A percentile compares a stretch with the other conserved stretches of the same genome.
Conservation (phyloP, 495 filamentous ascomycete genomes). For the Neurospora sp. region DNA sequence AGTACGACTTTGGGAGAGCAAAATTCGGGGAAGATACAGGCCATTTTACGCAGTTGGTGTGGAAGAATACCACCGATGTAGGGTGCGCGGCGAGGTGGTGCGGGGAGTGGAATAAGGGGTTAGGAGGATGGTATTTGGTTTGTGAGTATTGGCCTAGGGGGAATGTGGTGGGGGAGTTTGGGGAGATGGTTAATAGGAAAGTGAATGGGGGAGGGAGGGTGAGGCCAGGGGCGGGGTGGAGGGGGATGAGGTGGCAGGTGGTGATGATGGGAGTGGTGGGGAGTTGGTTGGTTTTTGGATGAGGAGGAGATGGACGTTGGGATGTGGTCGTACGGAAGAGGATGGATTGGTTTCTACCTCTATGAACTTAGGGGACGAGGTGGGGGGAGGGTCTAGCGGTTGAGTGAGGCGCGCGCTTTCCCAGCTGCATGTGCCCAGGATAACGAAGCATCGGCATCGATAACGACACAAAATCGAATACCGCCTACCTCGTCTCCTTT, state of each 20-base stretch:
- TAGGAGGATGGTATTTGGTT: constrained; percentile 58
- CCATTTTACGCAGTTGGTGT: constrained; percentile 80
- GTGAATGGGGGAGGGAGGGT: constrained; percentile 7
- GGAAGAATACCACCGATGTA: constrained; percentile 57
- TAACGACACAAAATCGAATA: not conserved
- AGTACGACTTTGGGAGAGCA: constrained; percentile 48
- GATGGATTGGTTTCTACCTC: not conserved
- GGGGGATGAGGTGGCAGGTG: not conserved
- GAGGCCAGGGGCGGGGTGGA: not conserved
- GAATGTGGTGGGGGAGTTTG: constrained; percentile 56
- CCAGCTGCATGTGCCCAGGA: not conserved
- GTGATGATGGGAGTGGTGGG: not conserved
- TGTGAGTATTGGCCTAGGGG: constrained; percentile 73
- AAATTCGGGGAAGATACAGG: constrained; percentile 58
- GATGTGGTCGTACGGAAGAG: not conserved
- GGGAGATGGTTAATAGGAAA: constrained; percentile 35
- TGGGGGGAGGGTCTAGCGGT: not conserved
- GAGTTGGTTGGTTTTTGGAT: not conserved
- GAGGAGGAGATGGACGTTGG: not conserved
- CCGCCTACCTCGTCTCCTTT: not conserved
- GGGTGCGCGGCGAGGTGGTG: constrained; percentile 61
- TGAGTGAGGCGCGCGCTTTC: not conserved
- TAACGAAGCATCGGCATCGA: not conserved
- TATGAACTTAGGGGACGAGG: not conserved
- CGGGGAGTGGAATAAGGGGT: constrained; percentile 16